Conservation (phyloP, 495 filamentous ascomycete species). For the Cercophora newfieldiana region DNA sequence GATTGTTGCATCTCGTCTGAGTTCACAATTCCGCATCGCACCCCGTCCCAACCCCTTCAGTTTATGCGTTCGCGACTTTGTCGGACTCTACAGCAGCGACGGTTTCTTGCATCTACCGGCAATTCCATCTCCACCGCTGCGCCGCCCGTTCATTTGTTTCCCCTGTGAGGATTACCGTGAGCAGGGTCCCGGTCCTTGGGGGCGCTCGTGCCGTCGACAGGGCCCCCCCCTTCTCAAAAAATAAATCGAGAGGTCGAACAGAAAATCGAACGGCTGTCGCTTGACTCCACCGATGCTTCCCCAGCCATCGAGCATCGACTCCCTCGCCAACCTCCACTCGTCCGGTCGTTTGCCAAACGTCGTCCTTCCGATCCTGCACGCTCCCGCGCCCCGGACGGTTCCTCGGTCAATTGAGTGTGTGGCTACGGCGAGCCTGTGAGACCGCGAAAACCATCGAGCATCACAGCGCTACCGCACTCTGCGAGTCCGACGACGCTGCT, state of each 20-base stretch:
- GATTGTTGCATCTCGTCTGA: neutral
- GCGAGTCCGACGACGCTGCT: constrained; percentile 10
- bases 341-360: constrained; percentile 15
- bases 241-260: constrained; percentile 38
- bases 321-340: constrained; percentile 24
- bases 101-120: neutral
- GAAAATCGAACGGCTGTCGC: constrained; percentile 32
- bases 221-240: constrained; percentile 26
- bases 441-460: constrained; percentile 10
- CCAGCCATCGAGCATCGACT: constrained; percentile 42
- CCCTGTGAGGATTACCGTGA: neutral
- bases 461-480: constrained; percentile 12
- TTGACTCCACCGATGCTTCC: constrained; percentile 37
- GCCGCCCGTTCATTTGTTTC: neutral
- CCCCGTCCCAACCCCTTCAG: neutral
- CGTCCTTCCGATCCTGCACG: constrained; percentile 16
- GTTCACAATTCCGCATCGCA: neutral
- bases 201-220: constrained; percentile 25
- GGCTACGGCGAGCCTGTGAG: constrained; percentile 11
- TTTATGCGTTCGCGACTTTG: neutral
- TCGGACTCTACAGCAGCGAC: neutral
- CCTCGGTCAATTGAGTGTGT: constrained; percentile 21
- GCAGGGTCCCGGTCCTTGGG: constrained; percentile 9
- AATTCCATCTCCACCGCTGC: neutral
- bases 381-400: constrained; percentile 17